A percentile compares a stretch with the other conserved stretches of the same genome.
phyloP scores from a whole-genome alignment of 768 basidiomycete species.

The Leucocoprinus birnbaumii region DNA sequence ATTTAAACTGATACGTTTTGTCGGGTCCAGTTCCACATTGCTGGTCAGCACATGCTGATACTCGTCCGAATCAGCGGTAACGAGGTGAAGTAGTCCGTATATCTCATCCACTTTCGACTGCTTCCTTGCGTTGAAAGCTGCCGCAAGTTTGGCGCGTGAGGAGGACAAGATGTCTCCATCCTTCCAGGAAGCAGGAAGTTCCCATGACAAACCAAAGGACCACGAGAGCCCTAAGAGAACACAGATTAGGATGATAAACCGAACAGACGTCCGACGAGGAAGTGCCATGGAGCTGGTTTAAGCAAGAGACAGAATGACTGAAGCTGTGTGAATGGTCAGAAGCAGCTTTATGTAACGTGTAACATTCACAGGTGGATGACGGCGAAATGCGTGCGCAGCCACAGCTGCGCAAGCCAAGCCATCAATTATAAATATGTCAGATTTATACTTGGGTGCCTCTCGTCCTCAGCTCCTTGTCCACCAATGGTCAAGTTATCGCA shows the following conservation, averaged over 20 bases:
- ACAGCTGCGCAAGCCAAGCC: neutral
- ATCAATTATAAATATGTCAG: neutral
- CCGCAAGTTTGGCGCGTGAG: conserved; percentile 37
- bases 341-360: conserved; percentile 12
- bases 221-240: conserved; percentile 34
- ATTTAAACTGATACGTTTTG: conserved; percentile 43
- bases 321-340: neutral
- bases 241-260: conserved; percentile 38
- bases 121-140: conserved; percentile 31
- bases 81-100: conserved; percentile 67
- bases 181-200: conserved; percentile 32
- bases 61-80: conserved; percentile 37
- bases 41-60: conserved; percentile 38
- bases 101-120: conserved; percentile 50
- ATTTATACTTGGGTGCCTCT: too few relatives aligned
- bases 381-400: too few relatives aligned
- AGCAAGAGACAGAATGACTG: neutral
- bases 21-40: conserved; percentile 40
- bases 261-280: conserved; percentile 21
- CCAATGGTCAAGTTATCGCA: too few relatives aligned
- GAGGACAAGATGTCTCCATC: conserved; percentile 28
- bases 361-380: neutral
- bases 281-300: conserved; percentile 30
- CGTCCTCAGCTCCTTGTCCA: too few relatives aligned
- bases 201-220: conserved; percentile 43